Conservation (phyloP, 441 rosid species). For the Gossypium laxum region DNA sequence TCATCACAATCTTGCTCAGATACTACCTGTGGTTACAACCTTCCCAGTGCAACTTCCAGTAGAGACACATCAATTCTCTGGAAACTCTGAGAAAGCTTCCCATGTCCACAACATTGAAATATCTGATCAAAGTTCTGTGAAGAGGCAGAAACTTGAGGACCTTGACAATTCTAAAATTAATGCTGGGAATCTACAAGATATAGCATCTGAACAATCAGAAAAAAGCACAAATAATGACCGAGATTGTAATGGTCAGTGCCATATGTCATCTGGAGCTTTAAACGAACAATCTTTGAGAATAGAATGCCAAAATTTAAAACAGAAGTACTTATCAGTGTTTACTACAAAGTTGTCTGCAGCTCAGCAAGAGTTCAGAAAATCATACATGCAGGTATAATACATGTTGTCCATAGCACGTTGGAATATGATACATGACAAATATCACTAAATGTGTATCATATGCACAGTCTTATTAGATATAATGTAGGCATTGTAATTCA, state of each 20-base stretch:
- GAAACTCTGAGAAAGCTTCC: conserved; percentile 29
- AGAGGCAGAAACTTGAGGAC: conserved; percentile 38
- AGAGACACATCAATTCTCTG: conserved; percentile 22
- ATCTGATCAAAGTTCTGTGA: conserved; percentile 29
- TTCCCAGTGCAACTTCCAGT: conserved; percentile 24
- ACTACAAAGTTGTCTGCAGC: conserved; percentile 48
- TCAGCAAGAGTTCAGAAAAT: conserved; percentile 66
- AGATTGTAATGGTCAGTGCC: conserved; percentile 27
- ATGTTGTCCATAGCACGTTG: not conserved
- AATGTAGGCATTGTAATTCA: not conserved
- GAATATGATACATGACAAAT: not conserved
- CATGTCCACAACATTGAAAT: conserved; percentile 27
- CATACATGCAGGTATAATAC: conserved; percentile 48
- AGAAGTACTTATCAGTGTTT: conserved; percentile 62
- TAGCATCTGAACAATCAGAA: conserved; percentile 16
- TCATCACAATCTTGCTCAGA: conserved; percentile 78
- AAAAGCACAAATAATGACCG: conserved; percentile 23
- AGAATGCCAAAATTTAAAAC: conserved; percentile 53
- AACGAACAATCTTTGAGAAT: conserved; percentile 29
- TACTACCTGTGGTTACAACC: conserved; percentile 40
- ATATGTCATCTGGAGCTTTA: conserved; percentile 23
- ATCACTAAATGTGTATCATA: not conserved
- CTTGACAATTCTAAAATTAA: conserved; percentile 23
- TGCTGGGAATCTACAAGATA: conserved; percentile 19
- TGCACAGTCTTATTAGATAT: not conserved